Percentiles rank a stretch among this genome's conserved stretches.
phyloP scores from a whole-genome alignment of 2,329 filamentous ascomycete genomes.

The Scedosporium dehoogii region DNA sequence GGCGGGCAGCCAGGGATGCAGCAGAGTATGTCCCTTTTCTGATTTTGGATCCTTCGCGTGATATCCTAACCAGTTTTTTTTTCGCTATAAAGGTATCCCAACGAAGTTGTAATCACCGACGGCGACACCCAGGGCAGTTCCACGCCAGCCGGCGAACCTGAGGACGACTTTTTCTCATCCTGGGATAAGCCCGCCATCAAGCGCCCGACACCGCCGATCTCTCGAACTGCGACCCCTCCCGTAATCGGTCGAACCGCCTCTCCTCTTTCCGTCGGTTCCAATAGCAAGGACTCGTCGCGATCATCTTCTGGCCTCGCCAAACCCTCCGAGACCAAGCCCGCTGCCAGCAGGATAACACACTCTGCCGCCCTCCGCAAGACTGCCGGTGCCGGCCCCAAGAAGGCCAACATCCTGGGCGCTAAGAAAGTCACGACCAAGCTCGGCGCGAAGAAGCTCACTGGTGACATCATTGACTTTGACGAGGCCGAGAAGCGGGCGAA shows the following conservation, averaged over 20 bases:
- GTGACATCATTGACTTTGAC: constrained; percentile 84
- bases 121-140: constrained; percentile 55
- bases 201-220: constrained; percentile 85
- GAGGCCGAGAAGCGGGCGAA: constrained; percentile 95
- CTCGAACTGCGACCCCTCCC: constrained; percentile 78
- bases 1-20: constrained; percentile 71
- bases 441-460: constrained; percentile 82
- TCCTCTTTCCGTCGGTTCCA: constrained; percentile 68
- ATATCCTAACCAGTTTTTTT: not conserved
- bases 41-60: not conserved
- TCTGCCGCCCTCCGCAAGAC: constrained; percentile 78
- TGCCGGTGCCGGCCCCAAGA: constrained; percentile 56
- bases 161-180: constrained; percentile 97
- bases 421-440: constrained; percentile 75
- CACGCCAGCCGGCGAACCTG: constrained; percentile 73
- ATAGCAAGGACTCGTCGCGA: constrained; percentile 62
- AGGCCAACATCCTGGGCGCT: constrained; percentile 74
- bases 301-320: constrained; percentile 74
- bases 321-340: constrained; percentile 44
- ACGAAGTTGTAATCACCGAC: constrained; percentile 79
- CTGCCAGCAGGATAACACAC: constrained; percentile 63
- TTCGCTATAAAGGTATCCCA: constrained; percentile 53
- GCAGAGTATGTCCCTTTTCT: constrained; percentile 54
- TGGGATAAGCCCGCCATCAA: constrained; percentile 99
- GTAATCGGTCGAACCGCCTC: constrained; percentile 72